These are phyloP conservation scores for Ophiostoma ips DNA, from an alignment of 2,329 filamentous ascomycete genomes.

Conservation along the genomic window DNA sequence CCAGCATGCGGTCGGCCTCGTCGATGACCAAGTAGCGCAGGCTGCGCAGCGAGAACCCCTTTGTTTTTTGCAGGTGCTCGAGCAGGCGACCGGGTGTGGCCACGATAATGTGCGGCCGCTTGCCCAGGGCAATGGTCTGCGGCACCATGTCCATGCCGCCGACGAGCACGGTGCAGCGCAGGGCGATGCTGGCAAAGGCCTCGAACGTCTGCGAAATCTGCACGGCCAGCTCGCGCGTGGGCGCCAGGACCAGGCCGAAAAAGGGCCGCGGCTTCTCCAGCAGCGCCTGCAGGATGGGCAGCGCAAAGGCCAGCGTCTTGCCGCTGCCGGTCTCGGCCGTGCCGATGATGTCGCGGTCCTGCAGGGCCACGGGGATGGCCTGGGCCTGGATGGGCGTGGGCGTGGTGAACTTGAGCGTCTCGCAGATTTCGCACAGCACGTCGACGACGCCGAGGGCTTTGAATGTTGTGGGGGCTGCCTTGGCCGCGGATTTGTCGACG, in stretches of 20 bases:
- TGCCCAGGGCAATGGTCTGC: conserved; percentile 81
- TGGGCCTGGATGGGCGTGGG: conserved; percentile 84
- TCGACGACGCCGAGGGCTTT: conserved; percentile 69
- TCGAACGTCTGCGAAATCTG: conserved; percentile 86
- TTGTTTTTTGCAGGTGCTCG: conserved; percentile 92
- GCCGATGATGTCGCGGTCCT: conserved; percentile 78
- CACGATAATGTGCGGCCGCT: conserved; percentile 88
- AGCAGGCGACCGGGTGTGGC: conserved; percentile 80
- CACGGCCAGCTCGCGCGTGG: conserved; percentile 82
- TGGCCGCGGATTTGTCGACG: neutral
- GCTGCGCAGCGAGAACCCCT: conserved; percentile 69
- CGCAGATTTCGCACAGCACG: conserved; percentile 78
- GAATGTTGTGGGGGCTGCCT: conserved; percentile 39
- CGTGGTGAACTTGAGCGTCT: conserved; percentile 63
- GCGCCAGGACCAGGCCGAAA: conserved; percentile 81
- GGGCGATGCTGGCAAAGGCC: conserved; percentile 76
- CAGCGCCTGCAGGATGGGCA: conserved; percentile 82
- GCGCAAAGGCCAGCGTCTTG: conserved; percentile 88
- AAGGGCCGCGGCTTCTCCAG: conserved; percentile 76
- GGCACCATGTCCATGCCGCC: conserved; percentile 94
- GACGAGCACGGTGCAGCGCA: conserved; percentile 73
- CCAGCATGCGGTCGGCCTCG: conserved; percentile 80
- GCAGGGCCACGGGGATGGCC: conserved; percentile 66
- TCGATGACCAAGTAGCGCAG: conserved; percentile 90
- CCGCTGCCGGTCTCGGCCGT: conserved; percentile 90